Evolutionary conservation across 495 filamentous ascomycete genomes (phyloP).

Genomic region (Viridothelium virens): DNA sequence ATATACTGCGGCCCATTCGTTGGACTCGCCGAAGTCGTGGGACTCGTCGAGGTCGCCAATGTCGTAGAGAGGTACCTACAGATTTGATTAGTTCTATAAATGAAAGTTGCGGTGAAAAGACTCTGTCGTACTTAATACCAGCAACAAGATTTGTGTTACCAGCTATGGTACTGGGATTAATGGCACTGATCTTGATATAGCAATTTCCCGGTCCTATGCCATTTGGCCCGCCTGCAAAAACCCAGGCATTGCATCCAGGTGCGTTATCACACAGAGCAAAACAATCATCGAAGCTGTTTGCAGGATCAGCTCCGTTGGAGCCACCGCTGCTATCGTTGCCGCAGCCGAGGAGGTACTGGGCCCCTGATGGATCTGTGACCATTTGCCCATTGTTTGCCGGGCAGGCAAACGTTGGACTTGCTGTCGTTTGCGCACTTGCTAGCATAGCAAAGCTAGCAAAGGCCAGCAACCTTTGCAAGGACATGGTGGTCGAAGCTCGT

Average conservation of each 20-base stretch:
- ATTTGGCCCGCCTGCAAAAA: constrained; percentile 15
- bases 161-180: not conserved
- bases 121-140: not conserved
- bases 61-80: not conserved
- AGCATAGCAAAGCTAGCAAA: not conserved
- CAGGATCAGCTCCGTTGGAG: constrained; percentile 4
- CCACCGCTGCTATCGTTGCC: constrained; percentile 2
- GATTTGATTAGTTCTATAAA: not conserved
- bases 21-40: constrained; percentile 10
- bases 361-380: constrained; percentile 14
- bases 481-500: not conserved
- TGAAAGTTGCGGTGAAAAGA: constrained; percentile 6
- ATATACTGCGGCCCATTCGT: not conserved
- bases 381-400: constrained; percentile 15
- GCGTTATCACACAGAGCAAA: constrained; percentile 17
- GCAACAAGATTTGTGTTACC: not conserved
- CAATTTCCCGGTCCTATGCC: constrained; percentile 19
- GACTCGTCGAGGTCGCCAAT: constrained; percentile 4
- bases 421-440: not conserved
- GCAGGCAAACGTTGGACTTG: constrained; percentile 10
- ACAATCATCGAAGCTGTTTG: constrained; percentile 17
- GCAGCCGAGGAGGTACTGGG: constrained; percentile 17
- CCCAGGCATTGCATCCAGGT: constrained; percentile 15
- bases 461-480: not conserved
- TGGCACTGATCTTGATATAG: constrained; percentile 13